Conservation (phyloP, 2,329 filamentous ascomycete genomes). For the Aspergillus pseudoterreus region DNA sequence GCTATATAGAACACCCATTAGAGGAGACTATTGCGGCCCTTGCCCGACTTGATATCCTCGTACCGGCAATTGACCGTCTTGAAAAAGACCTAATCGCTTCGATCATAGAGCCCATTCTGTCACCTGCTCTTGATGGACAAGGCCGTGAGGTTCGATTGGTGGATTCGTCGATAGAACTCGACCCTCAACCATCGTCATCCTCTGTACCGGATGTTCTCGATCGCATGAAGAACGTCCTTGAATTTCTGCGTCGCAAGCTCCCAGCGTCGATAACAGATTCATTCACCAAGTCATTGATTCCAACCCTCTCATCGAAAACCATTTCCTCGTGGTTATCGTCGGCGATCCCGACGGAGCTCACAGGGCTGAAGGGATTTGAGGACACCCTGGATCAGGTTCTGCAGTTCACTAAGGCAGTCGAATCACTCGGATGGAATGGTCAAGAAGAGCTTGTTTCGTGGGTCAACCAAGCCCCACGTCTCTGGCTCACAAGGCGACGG, state of each 20-base stretch:
- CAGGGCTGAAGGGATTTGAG: conserved; percentile 69
- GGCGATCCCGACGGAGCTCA: conserved; percentile 70
- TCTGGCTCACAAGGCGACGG: conserved; percentile 82
- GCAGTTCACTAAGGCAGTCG: conserved; percentile 62
- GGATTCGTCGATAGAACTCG: conserved; percentile 25
- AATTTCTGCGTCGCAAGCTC: conserved; percentile 50
- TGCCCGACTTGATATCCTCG: conserved; percentile 29
- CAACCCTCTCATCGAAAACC: conserved; percentile 63
- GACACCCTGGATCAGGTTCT: conserved; percentile 61
- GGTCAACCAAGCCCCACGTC: conserved; percentile 72
- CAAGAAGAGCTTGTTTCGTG: conserved; percentile 67
- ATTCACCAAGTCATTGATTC: conserved; percentile 68
- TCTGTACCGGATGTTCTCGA: conserved; percentile 38
- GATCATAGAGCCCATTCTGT: conserved; percentile 33
- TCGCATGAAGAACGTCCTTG: conserved; percentile 44
- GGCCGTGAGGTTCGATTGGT: conserved; percentile 22
- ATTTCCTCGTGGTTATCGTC: conserved; percentile 71
- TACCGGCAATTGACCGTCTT: conserved; percentile 27
- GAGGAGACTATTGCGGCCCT: conserved; percentile 31
- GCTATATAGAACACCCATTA: conserved; percentile 16
- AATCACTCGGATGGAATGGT: conserved; percentile 60
- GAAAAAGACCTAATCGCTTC: conserved; percentile 28
- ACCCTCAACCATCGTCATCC: conserved; percentile 19
- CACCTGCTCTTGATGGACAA: conserved; percentile 20
- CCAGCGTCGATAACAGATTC: conserved; percentile 48